Percentiles rank a stretch among this genome's conserved stretches.
Evolutionary conservation across 306 rosid species (phyloP).

Genomic region (Carpinus fangiana): DNA sequence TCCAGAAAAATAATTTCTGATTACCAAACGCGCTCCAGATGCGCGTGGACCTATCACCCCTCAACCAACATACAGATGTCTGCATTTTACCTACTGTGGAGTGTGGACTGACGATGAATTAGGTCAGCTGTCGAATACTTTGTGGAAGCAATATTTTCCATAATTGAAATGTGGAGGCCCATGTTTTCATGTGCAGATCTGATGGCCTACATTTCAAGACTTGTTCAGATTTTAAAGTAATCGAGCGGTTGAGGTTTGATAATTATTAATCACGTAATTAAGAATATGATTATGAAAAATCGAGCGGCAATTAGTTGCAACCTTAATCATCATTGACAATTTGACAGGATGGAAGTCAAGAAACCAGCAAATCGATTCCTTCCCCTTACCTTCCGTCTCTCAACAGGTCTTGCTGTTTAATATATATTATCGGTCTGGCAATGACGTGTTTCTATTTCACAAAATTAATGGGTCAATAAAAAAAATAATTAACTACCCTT

Average conservation of each 20-base stretch:
- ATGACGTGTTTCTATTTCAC: neutral
- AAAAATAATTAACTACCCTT: too few relatives aligned
- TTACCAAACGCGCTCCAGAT: slow-evolving; percentile 22
- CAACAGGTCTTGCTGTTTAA: slow-evolving; percentile 1
- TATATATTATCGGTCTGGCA: slow-evolving; percentile 13
- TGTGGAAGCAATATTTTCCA: slow-evolving; percentile 8
- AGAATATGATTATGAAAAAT: neutral
- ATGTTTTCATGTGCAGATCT: slow-evolving; percentile 4
- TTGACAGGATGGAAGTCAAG: slow-evolving; percentile 33
- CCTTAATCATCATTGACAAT: slow-evolving; percentile 19
- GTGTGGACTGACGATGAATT: slow-evolving; percentile 7
- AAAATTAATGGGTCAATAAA: neutral
- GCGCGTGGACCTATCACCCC: slow-evolving; percentile 14
- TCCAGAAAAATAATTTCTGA: too few relatives aligned
- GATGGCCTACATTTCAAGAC: neutral
- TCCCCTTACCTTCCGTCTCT: slow-evolving; percentile 28
- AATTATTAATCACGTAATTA: neutral
- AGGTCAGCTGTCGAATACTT: slow-evolving; percentile 9
- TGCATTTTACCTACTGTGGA: slow-evolving; percentile 16
- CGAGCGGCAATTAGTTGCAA: slow-evolving; percentile 20
- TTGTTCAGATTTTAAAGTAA: neutral
- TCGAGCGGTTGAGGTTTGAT: slow-evolving; percentile 1
- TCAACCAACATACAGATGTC: slow-evolving; percentile 19
- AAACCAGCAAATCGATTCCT: slow-evolving; percentile 37
- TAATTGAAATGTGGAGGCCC: neutral